Evolutionary conservation across 108 stramenopile genomes (phyloP), one percentile per base, ranked within the genome.

Genomic region (Bacterosira constricta): DNA sequence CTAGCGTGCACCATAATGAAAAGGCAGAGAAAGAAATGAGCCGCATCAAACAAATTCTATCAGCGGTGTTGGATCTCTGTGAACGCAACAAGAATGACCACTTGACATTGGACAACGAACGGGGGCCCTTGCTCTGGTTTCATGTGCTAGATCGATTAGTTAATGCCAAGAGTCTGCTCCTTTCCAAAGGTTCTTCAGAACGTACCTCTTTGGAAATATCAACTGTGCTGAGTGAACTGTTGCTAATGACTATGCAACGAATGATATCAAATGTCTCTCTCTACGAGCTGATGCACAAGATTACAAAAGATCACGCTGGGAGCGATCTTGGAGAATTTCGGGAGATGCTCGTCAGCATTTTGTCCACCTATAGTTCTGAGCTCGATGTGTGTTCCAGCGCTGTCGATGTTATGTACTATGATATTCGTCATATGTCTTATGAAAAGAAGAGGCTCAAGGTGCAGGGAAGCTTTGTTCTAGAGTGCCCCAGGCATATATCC

Each of bases 81-180:
- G 89, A 92, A 54, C 80, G 93, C 21, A 95, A 95, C 51, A 89
- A 88, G 56, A 82, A 86, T 32, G 77, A 77, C 20, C 66, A 70
- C 31, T 50, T 79, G 29, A 66, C 57, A 15, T 44, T 78, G 30
- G 77, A 82, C 17, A 87, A 83, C 18, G 88, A 89, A 45, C 92
- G 91, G 20, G 90, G 93, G 9, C 89, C 87, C 13, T 81, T 88
- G 46, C 77, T 92, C 9, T 95, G 91, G 90, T 92, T 95, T 75
- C 88, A 88, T 56, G 88, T 91, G 20, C 81, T 95, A 2, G 94
- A 95, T 58, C 77, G 91, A 35, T 72, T 95, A 21, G 87, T 90
- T 55, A 86, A 91, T 73, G 83, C 86, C 31, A 91, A 92, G 64
- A 73, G 86, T 6, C 81, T 92, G 62, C 75, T 95, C 9, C 72